Conservation (phyloP, 1,284 basidiomycete species). For the Leucoagaricus sp. region DNA sequence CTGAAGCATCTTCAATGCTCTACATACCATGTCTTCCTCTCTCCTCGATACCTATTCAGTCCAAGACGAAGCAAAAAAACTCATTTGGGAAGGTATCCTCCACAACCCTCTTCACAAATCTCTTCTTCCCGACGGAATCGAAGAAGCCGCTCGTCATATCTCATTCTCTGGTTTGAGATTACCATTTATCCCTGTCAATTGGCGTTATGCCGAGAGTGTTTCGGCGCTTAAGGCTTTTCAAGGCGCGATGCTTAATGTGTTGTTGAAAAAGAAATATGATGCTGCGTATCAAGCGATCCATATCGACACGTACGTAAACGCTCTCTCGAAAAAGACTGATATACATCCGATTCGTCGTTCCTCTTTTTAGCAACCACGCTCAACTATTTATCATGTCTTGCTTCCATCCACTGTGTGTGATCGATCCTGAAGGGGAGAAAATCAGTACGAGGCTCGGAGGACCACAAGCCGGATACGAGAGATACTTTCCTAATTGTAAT, state of each 20-base stretch:
- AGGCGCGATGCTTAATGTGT: slow-evolving; percentile 25
- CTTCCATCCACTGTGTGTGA: slow-evolving; percentile 5
- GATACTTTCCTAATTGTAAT: slow-evolving; percentile 20
- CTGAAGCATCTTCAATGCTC: background rate
- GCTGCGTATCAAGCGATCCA: slow-evolving; percentile 23
- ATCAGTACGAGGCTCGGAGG: background rate
- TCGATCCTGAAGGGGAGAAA: slow-evolving; percentile 19
- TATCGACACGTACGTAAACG: slow-evolving; percentile 23
- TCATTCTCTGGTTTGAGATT: slow-evolving; percentile 18
- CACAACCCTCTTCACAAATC: slow-evolving; percentile 23
- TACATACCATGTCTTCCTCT: background rate
- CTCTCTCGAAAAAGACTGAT: no score
- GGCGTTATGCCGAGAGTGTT: slow-evolving; percentile 28
- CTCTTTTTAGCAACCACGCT: slow-evolving; percentile 19
- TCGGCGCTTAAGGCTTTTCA: slow-evolving; percentile 28
- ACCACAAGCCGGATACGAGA: slow-evolving; percentile 8
- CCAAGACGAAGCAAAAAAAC: slow-evolving; percentile 17
- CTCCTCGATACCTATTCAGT: slow-evolving; percentile 13
- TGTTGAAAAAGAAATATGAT: slow-evolving; percentile 24
- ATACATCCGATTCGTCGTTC: background rate
- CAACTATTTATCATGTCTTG: slow-evolving; percentile 20
- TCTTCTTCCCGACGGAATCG: slow-evolving; percentile 18
- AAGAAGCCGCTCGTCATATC: slow-evolving; percentile 19
- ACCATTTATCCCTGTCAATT: slow-evolving; percentile 25
- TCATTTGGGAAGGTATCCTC: slow-evolving; percentile 22